A percentile compares a stretch with the other conserved stretches of the same genome.
Conservation (phyloP, 148 eudicot species). For the Rhododendron vialii region DNA sequence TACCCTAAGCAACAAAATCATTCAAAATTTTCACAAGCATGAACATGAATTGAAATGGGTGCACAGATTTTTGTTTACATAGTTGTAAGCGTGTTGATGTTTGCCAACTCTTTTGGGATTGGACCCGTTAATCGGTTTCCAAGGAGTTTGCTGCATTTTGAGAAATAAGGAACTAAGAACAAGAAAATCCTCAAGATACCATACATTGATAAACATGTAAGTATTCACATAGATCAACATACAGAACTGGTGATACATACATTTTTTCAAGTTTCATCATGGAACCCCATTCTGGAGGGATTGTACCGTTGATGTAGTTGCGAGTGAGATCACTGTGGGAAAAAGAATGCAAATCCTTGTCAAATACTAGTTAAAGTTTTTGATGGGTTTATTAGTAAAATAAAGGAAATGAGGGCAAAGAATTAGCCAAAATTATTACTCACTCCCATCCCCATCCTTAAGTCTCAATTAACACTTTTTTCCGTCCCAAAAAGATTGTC, state of each 20-base stretch:
- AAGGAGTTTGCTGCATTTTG: constrained; percentile 20
- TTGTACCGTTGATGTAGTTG: constrained; percentile 36
- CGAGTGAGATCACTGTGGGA: constrained; percentile 30
- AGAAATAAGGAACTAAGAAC: not conserved
- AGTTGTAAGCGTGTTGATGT: constrained; percentile 23
- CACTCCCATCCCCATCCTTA: no score
- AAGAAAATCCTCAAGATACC: not conserved
- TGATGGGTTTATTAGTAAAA: not conserved
- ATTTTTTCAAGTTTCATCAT: constrained; percentile 10
- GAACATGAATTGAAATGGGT: not conserved
- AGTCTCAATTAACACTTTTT: no score
- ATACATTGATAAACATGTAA: no score
- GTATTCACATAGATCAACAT: not conserved
- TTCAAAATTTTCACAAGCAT: not conserved
- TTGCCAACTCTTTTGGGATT: constrained; percentile 30
- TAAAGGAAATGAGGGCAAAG: no score
- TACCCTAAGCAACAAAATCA: not conserved
- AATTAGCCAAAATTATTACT: no score
- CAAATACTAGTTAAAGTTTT: not conserved
- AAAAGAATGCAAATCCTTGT: not conserved
- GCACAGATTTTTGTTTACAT: constrained; percentile 15
- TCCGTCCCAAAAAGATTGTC: no score
- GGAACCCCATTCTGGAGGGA: constrained; percentile 35
- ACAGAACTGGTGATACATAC: constrained; percentile 9
- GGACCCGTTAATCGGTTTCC: constrained; percentile 35